phyloP scores from a whole-genome alignment of 1,284 basidiomycete genomes.

The Puccinia novopanici region DNA sequence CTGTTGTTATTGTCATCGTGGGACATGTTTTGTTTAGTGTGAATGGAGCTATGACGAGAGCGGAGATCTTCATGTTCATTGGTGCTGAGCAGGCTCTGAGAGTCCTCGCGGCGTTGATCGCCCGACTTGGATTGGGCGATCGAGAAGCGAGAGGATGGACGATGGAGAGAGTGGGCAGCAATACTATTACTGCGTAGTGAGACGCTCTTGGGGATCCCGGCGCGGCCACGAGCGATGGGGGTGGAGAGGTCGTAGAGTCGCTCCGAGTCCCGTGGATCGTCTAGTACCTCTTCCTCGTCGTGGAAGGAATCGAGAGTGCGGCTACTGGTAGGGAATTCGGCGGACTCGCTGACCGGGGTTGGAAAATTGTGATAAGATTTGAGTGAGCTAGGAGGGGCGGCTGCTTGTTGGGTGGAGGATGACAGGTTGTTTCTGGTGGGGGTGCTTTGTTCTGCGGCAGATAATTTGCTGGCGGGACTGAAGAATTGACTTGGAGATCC shows the following conservation, averaged over 20 bases:
- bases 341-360: neutral
- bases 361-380: conserved; percentile 7
- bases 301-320: neutral
- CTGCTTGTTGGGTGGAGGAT: neutral
- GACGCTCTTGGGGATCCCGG: conserved; percentile 47
- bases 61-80: neutral
- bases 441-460: conserved; percentile 4
- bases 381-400: neutral
- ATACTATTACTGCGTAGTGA: conserved; percentile 50
- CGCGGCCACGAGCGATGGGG: conserved; percentile 54
- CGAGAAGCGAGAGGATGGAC: neutral
- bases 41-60: conserved; percentile 12
- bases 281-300: neutral
- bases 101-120: conserved; percentile 1
- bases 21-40: neutral
- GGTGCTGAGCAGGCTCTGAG: conserved; percentile 2
- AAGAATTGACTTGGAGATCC: conserved; percentile 46
- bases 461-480: neutral
- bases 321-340: neutral
- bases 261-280: conserved; percentile 54
- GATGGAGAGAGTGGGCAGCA: conserved; percentile 31
- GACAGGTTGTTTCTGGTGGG: neutral
- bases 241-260: conserved; percentile 51
- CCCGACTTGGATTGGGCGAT: neutral
- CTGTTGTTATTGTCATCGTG: conserved; percentile 1